These are phyloP conservation scores for Tubosaeta sp. DNA, from an alignment of 768 basidiomycete species.

Conservation along the genomic window DNA sequence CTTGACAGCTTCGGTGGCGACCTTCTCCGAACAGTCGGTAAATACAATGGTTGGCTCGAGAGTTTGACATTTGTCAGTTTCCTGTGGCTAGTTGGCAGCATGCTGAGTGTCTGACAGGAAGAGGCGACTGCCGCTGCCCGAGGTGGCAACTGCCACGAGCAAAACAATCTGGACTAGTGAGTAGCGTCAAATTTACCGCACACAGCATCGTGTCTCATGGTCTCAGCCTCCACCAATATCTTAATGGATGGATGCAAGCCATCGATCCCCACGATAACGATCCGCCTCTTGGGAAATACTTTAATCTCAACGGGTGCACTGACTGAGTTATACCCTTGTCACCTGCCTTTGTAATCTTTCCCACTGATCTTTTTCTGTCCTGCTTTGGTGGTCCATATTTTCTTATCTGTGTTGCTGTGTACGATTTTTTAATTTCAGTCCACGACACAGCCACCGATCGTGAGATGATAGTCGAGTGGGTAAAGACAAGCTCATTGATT, in stretches of 20 bases:
- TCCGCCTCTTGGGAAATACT: constrained; percentile 56
- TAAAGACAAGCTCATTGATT: background rate
- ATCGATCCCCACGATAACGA: constrained; percentile 14
- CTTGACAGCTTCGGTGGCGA: no score
- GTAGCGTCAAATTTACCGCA: constrained; percentile 16
- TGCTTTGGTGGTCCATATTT: background rate
- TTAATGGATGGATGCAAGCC: constrained; percentile 71
- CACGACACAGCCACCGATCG: constrained; percentile 28
- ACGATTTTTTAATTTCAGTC: background rate
- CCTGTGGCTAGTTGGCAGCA: constrained; percentile 1
- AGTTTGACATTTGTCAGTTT: constrained; percentile 56
- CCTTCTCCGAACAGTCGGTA: no score
- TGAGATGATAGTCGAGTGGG: constrained; percentile 16
- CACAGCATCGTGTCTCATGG: background rate
- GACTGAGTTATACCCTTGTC: constrained; percentile 39
- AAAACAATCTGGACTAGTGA: constrained; percentile 65
- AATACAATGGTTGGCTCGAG: background rate
- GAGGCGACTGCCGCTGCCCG: constrained; percentile 56
- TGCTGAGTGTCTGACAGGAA: constrained; percentile 26
- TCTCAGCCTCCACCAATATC: constrained; percentile 41
- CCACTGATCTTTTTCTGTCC: background rate
- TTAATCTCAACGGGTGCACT: constrained; percentile 17
- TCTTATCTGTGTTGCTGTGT: background rate
- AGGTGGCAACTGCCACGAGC: constrained; percentile 38
- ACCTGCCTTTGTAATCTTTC: no score